These are phyloP conservation scores for Lactarius deliciosus DNA, from an alignment of 768 basidiomycete species.

Conservation along the genomic window DNA sequence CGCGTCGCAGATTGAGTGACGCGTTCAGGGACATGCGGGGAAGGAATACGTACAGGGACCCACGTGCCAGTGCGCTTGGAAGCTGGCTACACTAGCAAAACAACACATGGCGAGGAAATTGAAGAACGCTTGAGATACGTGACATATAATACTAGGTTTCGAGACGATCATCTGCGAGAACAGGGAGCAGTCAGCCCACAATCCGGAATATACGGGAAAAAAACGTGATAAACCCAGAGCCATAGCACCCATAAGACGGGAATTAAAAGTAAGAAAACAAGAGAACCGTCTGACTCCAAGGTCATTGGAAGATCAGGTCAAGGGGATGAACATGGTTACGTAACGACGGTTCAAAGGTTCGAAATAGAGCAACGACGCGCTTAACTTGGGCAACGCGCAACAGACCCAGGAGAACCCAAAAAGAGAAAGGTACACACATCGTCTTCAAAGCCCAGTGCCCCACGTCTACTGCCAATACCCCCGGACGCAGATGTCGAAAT, in stretches of 20 bases:
- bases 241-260: slow-evolving; percentile 64
- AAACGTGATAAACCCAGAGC: slow-evolving; percentile 56
- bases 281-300: slow-evolving; percentile 43
- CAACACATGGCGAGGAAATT: slow-evolving; percentile 91
- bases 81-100: slow-evolving; percentile 84
- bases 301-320: slow-evolving; percentile 20
- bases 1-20: slow-evolving; percentile 5
- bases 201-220: slow-evolving; percentile 16
- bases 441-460: slow-evolving; percentile 60
- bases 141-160: slow-evolving; percentile 76
- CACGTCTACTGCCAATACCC: slow-evolving; percentile 60
- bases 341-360: slow-evolving; percentile 23
- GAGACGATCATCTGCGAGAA: slow-evolving; percentile 76
- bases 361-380: slow-evolving; percentile 4
- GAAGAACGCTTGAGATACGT: slow-evolving; percentile 83
- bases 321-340: slow-evolving; percentile 28
- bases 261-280: slow-evolving; percentile 63
- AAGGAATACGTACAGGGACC: slow-evolving; percentile 72
- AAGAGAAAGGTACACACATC: slow-evolving; percentile 56
- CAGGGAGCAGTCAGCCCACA: slow-evolving; percentile 30
- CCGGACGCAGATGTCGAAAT: slow-evolving; percentile 45
- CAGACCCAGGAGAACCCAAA: slow-evolving; percentile 36
- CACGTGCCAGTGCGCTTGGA: slow-evolving; percentile 81
- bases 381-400: slow-evolving; percentile 14
- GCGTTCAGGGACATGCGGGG: not conserved